A percentile compares a stretch with the other conserved stretches of the same genome.
These are phyloP conservation scores for Phytophthora vignae DNA, from an alignment of 352 stramenopile genomes.

Conservation along the genomic window DNA sequence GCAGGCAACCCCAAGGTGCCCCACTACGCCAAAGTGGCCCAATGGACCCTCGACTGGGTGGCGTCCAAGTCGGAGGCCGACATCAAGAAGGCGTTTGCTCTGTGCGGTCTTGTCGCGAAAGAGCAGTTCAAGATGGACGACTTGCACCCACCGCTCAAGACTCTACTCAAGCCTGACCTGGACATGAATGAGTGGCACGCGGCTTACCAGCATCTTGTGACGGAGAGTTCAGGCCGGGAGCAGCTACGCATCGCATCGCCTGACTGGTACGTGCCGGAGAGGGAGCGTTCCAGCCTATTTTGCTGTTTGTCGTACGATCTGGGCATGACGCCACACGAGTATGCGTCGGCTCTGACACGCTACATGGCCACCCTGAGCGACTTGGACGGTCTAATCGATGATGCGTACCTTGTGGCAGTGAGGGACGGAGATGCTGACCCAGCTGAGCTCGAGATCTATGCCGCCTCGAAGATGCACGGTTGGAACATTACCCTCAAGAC, in stretches of 20 bases:
- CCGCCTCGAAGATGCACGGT: too few relatives aligned
- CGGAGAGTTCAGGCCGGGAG: not conserved
- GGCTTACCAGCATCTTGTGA: constrained; percentile 3
- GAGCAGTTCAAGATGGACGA: constrained; percentile 4
- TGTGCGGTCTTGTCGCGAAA: constrained; percentile 11
- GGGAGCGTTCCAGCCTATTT: constrained; percentile 11
- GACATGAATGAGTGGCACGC: constrained; percentile 6
- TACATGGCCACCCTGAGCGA: constrained; percentile 11
- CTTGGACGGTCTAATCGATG: constrained; percentile 4
- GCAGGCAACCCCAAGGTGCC: constrained; percentile 10
- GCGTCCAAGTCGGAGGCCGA: not conserved
- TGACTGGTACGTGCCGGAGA: constrained; percentile 5
- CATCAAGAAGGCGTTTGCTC: constrained; percentile 9
- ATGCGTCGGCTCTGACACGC: not conserved
- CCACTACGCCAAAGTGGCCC: constrained; percentile 3
- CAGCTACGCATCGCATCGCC: not conserved
- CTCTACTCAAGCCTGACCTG: not conserved
- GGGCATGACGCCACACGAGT: not conserved
- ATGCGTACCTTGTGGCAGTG: not conserved
- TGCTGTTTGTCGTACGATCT: not conserved
- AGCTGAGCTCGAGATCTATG: too few relatives aligned
- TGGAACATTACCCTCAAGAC: constrained; percentile 15
- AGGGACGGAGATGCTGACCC: too few relatives aligned
- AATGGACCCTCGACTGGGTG: constrained; percentile 14
- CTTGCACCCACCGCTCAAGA: constrained; percentile 7